Conservation (phyloP, 306 rosid genomes). For the Castanea crenata region DNA sequence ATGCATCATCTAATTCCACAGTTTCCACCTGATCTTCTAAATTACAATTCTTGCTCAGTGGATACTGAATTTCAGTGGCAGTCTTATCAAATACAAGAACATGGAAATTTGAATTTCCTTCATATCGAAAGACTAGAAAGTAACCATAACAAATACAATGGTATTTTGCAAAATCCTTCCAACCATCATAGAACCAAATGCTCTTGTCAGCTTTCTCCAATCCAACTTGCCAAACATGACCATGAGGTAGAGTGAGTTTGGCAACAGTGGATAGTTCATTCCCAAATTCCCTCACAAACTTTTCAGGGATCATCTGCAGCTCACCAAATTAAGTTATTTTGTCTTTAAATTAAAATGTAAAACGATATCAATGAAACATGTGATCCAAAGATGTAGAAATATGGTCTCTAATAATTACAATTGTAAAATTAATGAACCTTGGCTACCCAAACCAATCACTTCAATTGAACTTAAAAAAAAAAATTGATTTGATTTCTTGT, state of each 20-base stretch:
- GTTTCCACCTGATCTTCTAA: background rate
- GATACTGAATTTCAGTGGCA: constrained; percentile 25
- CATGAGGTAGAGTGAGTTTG: constrained; percentile 8
- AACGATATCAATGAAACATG: too few relatives aligned
- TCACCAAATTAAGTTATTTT: background rate
- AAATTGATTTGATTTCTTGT: too few relatives aligned
- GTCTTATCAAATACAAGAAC: constrained; percentile 8
- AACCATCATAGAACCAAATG: constrained; percentile 10
- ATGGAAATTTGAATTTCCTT: constrained; percentile 21
- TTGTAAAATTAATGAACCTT: too few relatives aligned
- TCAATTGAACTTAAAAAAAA: background rate
- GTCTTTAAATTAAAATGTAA: background rate
- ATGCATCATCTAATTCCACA: background rate
- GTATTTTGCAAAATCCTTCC: constrained; percentile 15
- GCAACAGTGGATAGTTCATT: constrained; percentile 10
- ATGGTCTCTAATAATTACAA: too few relatives aligned
- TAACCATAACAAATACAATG: constrained; percentile 4
- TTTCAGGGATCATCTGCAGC: constrained; percentile 14
- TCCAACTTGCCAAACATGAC: constrained; percentile 17
- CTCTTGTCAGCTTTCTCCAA: background rate
- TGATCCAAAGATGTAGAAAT: too few relatives aligned
- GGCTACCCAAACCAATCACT: background rate
- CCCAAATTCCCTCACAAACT: background rate
- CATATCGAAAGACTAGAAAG: constrained; percentile 20
- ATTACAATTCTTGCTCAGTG: background rate